Evolutionary conservation across 2,329 filamentous ascomycete genomes (phyloP).

Genomic region (Penicillium hesseltinei): DNA sequence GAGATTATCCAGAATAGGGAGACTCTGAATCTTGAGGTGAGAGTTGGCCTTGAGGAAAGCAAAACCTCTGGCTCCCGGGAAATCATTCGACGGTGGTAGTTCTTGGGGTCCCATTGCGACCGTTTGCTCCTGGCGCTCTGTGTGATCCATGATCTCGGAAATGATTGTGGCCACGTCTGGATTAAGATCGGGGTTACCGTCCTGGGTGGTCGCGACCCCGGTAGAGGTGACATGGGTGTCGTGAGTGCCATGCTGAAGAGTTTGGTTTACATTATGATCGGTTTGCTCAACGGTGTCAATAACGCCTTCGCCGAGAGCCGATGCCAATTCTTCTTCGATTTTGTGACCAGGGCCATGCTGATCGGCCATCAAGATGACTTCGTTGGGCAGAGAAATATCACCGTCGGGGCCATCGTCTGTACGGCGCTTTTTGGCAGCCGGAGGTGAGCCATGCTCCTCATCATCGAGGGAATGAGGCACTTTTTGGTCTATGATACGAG

Average conservation of each 20-base stretch:
- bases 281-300: constrained; percentile 28
- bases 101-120: constrained; percentile 38
- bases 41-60: constrained; percentile 45
- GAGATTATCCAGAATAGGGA: constrained; percentile 61
- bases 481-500: constrained; percentile 28
- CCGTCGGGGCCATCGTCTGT: constrained; percentile 32
- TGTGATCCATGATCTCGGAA: constrained; percentile 45
- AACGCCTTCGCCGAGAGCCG: constrained; percentile 33
- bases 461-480: constrained; percentile 33
- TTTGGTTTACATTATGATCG: constrained; percentile 22
- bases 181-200: constrained; percentile 28
- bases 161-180: constrained; percentile 42
- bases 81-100: constrained; percentile 27
- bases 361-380: constrained; percentile 22
- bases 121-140: constrained; percentile 43
- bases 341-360: constrained; percentile 31
- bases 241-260: constrained; percentile 17
- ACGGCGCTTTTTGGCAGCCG: constrained; percentile 42
- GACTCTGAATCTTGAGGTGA: constrained; percentile 56
- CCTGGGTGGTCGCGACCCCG: constrained; percentile 20
- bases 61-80: constrained; percentile 33
- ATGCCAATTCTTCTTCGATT: constrained; percentile 39
- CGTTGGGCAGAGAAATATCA: constrained; percentile 21
- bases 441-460: constrained; percentile 33
- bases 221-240: constrained; percentile 19